phyloP scores from a whole-genome alignment of 2,329 filamentous ascomycete genomes.

The Aspergillus intermedius region DNA sequence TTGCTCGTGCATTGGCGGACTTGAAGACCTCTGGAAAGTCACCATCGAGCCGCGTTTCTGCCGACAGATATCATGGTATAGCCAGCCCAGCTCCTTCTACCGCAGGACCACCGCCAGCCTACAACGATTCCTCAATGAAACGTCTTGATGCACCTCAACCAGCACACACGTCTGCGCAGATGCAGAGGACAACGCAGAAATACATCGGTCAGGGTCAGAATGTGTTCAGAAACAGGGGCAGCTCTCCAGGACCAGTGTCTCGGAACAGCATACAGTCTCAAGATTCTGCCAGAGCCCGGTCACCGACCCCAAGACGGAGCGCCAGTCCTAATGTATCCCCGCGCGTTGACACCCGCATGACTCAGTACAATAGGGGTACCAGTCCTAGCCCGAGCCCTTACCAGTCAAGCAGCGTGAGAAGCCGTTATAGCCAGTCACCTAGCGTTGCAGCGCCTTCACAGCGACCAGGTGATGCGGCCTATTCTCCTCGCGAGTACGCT shows the following conservation, averaged over 20 bases:
- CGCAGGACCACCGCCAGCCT: conserved; percentile 65
- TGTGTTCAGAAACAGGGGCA: conserved; percentile 54
- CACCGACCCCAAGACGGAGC: conserved; percentile 60
- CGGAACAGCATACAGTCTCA: conserved; percentile 46
- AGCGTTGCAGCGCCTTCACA: conserved; percentile 25
- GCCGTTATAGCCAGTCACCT: conserved; percentile 33
- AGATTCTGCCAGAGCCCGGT: conserved; percentile 48
- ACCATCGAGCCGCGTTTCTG: conserved; percentile 76
- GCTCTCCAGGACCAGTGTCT: conserved; percentile 52
- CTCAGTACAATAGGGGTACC: conserved; percentile 38
- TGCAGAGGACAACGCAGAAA: conserved; percentile 90
- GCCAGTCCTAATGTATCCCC: conserved; percentile 25
- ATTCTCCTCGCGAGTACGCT: conserved; percentile 40
- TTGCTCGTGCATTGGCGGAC: conserved; percentile 85
- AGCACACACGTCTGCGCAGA: conserved; percentile 85
- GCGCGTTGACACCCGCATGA: conserved; percentile 29
- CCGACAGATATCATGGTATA: conserved; percentile 91
- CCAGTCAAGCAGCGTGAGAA: conserved; percentile 38
- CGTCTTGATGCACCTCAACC: conserved; percentile 82
- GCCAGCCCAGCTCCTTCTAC: conserved; percentile 63
- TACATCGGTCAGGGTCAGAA: conserved; percentile 76
- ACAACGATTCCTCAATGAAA: conserved; percentile 66
- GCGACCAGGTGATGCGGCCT: conserved; percentile 32
- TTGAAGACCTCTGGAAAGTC: conserved; percentile 83
- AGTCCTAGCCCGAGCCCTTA: conserved; percentile 41